A percentile compares a stretch with the other conserved stretches of the same genome.
Evolutionary conservation across 352 stramenopile genomes (phyloP).

Genomic region (Phytophthora nicotianae): DNA sequence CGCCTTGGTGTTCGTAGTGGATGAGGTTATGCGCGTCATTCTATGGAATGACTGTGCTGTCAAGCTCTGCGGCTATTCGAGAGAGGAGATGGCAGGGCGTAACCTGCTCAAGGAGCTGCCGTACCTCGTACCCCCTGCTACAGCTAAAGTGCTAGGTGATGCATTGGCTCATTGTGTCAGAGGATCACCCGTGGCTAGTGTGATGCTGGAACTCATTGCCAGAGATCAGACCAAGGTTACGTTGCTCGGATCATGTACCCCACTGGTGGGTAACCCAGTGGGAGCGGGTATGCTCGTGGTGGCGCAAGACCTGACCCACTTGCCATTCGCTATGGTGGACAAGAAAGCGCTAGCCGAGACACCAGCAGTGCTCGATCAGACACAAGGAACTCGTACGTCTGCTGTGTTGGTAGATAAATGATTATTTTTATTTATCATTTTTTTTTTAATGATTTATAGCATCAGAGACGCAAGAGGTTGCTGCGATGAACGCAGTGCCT

Average conservation of each 20-base stretch:
- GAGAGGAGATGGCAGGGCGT: constrained; percentile 83
- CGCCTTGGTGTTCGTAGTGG: constrained; percentile 81
- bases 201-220: constrained; percentile 67
- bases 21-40: constrained; percentile 86
- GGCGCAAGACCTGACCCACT: constrained; percentile 66
- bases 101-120: constrained; percentile 74
- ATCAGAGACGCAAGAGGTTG: constrained; percentile 21
- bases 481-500: constrained; percentile 7
- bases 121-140: constrained; percentile 67
- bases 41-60: constrained; percentile 85
- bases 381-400: constrained; percentile 53
- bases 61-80: constrained; percentile 70
- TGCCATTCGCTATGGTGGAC: constrained; percentile 49
- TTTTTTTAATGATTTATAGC: constrained; percentile 25
- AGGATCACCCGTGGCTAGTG: constrained; percentile 48
- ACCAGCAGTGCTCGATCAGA: constrained; percentile 54
- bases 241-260: constrained; percentile 72
- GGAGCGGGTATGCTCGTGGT: constrained; percentile 84
- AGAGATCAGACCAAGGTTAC: constrained; percentile 66
- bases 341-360: constrained; percentile 56
- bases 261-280: constrained; percentile 74
- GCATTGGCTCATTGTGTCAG: constrained; percentile 68
- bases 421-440: constrained; percentile 7
- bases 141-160: constrained; percentile 55
- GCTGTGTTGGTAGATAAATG: neutral